These are phyloP conservation scores for Cicer yamashitae DNA, from an alignment of 306 rosid species.

Conservation along the genomic window DNA sequence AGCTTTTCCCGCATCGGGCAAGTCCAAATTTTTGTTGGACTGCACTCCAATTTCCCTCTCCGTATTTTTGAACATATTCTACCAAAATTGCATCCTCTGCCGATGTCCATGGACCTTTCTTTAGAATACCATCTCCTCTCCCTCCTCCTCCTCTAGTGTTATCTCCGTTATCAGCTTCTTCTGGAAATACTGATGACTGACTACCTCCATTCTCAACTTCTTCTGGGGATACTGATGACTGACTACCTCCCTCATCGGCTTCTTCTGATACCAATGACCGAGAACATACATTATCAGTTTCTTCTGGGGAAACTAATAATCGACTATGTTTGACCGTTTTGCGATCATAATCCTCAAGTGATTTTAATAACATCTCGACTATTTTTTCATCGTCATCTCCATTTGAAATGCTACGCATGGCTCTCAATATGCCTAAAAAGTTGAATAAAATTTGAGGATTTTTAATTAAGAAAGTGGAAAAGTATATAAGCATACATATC, in stretches of 20 bases:
- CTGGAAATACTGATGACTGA: conserved; percentile 39
- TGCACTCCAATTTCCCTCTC: conserved; percentile 89
- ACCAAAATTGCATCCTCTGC: conserved; percentile 78
- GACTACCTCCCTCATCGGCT: conserved; percentile 39
- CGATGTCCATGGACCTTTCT: conserved; percentile 92
- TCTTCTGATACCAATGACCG: conserved; percentile 18
- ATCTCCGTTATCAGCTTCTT: conserved; percentile 54
- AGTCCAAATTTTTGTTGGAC: conserved; percentile 80
- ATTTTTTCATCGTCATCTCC: conserved; percentile 32
- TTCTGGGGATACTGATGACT: too few species aligned
- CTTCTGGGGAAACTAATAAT: conserved; percentile 34
- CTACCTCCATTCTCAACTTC: not conserved
- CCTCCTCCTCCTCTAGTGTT: conserved; percentile 45
- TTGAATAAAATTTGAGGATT: too few species aligned
- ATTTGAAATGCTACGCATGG: conserved; percentile 52
- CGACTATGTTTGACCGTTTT: conserved; percentile 43
- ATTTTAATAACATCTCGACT: too few species aligned
- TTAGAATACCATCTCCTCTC: conserved; percentile 51
- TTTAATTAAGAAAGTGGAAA: too few species aligned
- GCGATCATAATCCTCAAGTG: not conserved
- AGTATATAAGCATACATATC: too few species aligned
- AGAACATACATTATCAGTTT: not conserved
- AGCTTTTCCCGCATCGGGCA: conserved; percentile 85
- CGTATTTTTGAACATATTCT: conserved; percentile 75
- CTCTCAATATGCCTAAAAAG: conserved; percentile 42